Evolutionary conservation across 768 basidiomycete species (phyloP), one percentile per base, ranked within the genome.

Genomic region (Leccinellum rugosiceps): DNA sequence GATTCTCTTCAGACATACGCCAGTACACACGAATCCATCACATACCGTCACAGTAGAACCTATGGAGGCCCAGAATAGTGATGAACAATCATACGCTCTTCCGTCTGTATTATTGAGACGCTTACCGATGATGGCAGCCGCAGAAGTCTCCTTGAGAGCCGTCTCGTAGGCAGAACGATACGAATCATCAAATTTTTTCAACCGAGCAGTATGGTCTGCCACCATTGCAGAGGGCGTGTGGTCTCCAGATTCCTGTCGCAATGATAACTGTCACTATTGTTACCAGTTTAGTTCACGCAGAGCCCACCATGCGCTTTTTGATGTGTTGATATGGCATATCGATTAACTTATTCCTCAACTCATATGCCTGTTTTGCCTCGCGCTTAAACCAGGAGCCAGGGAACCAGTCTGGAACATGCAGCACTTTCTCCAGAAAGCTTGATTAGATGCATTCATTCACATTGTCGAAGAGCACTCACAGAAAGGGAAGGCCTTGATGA

Each of bases 381-480:
- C 26, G 46, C 8, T 60, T 62, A 47, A 60, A 15, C 23, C 38
- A 50, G 4, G 55, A 53, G 11, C 61, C 61, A n/a, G 55, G 60
- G 7, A 56, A 50, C 58, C 61, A 62, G 21, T 58, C 50, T 13
- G 61, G 60, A 13, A 59, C 15, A 19, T 56, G 35, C 2, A 61
- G 44, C 15, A 62, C 61, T 62, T 19, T 6, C 11, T 3, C 21
- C 43, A 44, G 21, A 44, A 44, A 44, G 0, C 5, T 13, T 44
- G 11, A 38, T 23, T 23, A 44, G 3, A 11, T 44, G 11, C 19
- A 44, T 44, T 0, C 6, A 21, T 21, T 44, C 21, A 8, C 13
- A 38, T 38, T 8, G 8, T n/a, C 7, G 35, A 14, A 44, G 10
- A 44, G 19, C 19, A 44, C 43, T 44, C 43, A 44, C 43, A 23